Evolutionary conservation across 2,329 filamentous ascomycete species (phyloP), one percentile per base, ranked within the genome.

Genomic region (Phaeosphaeria sp.): DNA sequence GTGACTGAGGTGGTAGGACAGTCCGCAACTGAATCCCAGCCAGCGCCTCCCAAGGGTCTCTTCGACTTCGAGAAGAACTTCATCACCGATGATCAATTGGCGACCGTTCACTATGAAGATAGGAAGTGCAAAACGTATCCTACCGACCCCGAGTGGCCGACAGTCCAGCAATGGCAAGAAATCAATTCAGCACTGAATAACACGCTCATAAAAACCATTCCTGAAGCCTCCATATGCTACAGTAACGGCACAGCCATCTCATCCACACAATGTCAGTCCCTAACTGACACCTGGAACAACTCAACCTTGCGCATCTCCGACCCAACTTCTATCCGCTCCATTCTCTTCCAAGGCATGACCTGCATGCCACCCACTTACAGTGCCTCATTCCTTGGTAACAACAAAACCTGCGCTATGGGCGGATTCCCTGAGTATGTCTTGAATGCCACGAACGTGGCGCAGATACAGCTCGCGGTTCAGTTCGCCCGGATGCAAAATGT

Each of bases 271-370:
- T 36, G 30, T 11, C 30, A 36, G 30, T 36, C 30, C 13, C 11
- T 36, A 13, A 36, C 30, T 3, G 11, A 36, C 30, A 36, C 30
- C 30, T 36, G 30, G 30, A 36, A 36, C 11, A 36, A 36, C 13
- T 36, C 30, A 7, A 36, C 30, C 7, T 15, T 36, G 11, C 30
- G 30, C 13, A 36, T 36, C 13, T 36, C 30, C 15, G 50, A 63
- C 23, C 62, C 62, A 13, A 63, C 61, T 1, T 63, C 60, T 0
- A 59, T 62, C 18, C 58, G 60, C 42, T 61, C 41, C 10, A 58
- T 61, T 15, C 50, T 65, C 15, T 66, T 55, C 50, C 56, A 64
- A 47, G 64, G 64, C 18, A 42, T 50, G 23, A 63, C 64, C 18
- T 67, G 64, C 36, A 46, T 66, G 27, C 55, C 59, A 5, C 47